phyloP scores from a whole-genome alignment of 2,329 filamentous ascomycete genomes.

The Ramichloridium luteum region DNA sequence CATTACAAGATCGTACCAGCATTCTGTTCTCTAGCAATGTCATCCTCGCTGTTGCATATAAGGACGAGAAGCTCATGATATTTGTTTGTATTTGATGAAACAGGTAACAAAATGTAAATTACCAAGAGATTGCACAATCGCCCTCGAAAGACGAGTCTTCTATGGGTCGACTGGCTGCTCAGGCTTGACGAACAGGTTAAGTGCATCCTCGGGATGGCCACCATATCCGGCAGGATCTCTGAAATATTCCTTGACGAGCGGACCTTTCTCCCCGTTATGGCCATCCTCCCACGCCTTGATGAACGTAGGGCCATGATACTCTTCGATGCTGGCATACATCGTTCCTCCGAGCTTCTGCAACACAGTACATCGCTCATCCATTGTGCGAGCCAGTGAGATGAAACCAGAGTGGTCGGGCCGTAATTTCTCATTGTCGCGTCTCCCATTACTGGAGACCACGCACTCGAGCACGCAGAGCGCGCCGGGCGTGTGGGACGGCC shows the following conservation, averaged over 20 bases:
- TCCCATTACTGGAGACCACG: not conserved
- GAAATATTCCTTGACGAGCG: not conserved
- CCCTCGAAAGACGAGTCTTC: too few relatives aligned
- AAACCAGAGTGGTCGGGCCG: not conserved
- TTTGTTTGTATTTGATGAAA: too few relatives aligned
- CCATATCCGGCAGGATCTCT: slow-evolving; percentile 2
- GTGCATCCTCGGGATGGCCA: slow-evolving; percentile 2
- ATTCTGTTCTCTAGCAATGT: too few relatives aligned
- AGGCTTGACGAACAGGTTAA: not conserved
- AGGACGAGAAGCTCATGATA: too few relatives aligned
- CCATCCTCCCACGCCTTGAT: slow-evolving; percentile 1
- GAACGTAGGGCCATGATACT: slow-evolving; percentile 1
- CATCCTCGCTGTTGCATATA: too few relatives aligned
- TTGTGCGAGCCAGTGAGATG: not conserved
- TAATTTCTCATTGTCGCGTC: not conserved
- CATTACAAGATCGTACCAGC: too few relatives aligned
- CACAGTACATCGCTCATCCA: slow-evolving; percentile 1
- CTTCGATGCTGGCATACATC: slow-evolving; percentile 1
- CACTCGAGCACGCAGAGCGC: slow-evolving; percentile 2
- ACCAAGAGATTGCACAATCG: too few relatives aligned
- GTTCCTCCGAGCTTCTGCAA: not conserved
- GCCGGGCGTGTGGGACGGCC: not conserved
- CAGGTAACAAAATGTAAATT: too few relatives aligned
- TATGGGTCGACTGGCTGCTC: too few relatives aligned
- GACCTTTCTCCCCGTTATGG: not conserved